Evolutionary conservation across 208 protist species (phyloP).

Genomic region (Trypanosoma avium): DNA sequence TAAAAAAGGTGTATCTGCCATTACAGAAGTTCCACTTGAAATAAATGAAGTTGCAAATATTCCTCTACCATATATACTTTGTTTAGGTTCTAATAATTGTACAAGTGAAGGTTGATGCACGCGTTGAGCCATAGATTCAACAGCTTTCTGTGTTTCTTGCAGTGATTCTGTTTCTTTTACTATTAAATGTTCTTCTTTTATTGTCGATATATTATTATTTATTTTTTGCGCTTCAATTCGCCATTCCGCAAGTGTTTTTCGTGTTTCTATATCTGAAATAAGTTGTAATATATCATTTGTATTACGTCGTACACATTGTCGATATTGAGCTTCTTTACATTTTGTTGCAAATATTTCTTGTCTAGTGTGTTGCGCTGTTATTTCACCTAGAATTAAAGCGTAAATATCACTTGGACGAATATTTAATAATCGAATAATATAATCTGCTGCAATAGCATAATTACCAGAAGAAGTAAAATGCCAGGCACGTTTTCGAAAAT

Average conservation of each 20-base stretch:
- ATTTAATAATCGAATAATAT: constrained; percentile 78
- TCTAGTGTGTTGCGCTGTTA: constrained; percentile 38
- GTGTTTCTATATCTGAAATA: constrained; percentile 4
- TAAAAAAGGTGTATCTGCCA: constrained; percentile 59
- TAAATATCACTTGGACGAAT: constrained; percentile 52
- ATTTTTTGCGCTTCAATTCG: not conserved
- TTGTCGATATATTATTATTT: not conserved
- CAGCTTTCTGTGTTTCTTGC: constrained; percentile 19
- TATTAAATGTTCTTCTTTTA: constrained; percentile 27
- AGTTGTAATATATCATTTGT: constrained; percentile 18
- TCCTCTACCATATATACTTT: constrained; percentile 61
- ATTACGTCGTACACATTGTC: constrained; percentile 43
- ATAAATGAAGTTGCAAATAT: constrained; percentile 63
- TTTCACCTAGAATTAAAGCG: constrained; percentile 61
- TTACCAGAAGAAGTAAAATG: constrained; percentile 55
- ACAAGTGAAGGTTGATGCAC: constrained; percentile 26
- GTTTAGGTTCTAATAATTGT: constrained; percentile 60
- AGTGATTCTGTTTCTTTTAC: constrained; percentile 35
- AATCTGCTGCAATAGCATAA: constrained; percentile 81
- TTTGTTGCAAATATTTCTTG: constrained; percentile 57
- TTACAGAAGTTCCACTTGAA: constrained; percentile 37
- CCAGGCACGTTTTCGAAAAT: constrained; percentile 63
- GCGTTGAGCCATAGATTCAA: constrained; percentile 26
- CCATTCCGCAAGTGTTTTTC: constrained; percentile 2
- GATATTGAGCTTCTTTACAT: constrained; percentile 48